Conservation (phyloP, 257 asterid species). For the Verbascum thapsus region DNA sequence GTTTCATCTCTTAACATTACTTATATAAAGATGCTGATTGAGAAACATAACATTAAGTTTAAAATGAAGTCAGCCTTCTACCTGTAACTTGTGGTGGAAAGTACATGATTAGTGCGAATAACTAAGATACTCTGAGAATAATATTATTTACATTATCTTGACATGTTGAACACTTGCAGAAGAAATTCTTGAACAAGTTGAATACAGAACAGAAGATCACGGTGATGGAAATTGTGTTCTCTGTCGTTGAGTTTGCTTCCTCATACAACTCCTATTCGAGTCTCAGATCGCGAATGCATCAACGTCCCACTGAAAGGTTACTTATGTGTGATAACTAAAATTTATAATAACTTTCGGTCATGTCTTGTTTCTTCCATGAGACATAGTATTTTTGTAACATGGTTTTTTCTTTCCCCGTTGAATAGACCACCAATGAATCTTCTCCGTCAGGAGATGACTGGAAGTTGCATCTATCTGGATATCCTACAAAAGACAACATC, state of each 20-base stretch:
- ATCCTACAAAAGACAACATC: slow-evolving; percentile 84
- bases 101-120: not conserved
- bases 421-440: slow-evolving; percentile 91
- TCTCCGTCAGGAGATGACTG: slow-evolving; percentile 97
- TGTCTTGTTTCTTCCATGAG: slow-evolving; percentile 26
- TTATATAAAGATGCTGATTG: slow-evolving; percentile 11
- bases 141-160: slow-evolving; percentile 17
- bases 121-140: slow-evolving; percentile 28
- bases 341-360: slow-evolving; percentile 15
- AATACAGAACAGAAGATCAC: slow-evolving; percentile 69
- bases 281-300: slow-evolving; percentile 87
- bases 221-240: slow-evolving; percentile 86
- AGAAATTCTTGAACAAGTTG: slow-evolving; percentile 88
- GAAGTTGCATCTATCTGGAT: slow-evolving; percentile 87
- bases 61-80: too few relatives aligned
- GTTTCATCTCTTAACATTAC: slow-evolving; percentile 9
- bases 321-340: slow-evolving; percentile 18
- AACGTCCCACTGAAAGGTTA: slow-evolving; percentile 84
- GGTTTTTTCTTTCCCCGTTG: slow-evolving; percentile 30
- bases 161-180: slow-evolving; percentile 56
- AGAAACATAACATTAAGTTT: slow-evolving; percentile 29
- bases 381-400: slow-evolving; percentile 14
- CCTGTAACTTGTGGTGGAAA: not conserved
- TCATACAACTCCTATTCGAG: slow-evolving; percentile 90
- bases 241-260: slow-evolving; percentile 90